Evolutionary conservation across 371 early-diverging fungal genomes (phyloP).

Genomic region (Enterospora canceri): DNA sequence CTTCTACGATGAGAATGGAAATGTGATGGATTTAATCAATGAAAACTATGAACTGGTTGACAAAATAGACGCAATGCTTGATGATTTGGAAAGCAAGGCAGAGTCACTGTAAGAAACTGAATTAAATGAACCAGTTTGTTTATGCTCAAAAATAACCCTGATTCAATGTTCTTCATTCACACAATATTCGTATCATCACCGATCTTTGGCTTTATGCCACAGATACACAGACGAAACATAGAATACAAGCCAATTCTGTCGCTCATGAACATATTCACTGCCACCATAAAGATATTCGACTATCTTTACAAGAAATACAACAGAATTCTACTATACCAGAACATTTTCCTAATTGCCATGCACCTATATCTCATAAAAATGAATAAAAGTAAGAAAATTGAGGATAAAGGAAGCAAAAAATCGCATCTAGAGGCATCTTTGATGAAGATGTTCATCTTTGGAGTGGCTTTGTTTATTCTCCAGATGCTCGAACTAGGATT

Average conservation of each 20-base stretch:
- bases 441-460: slow-evolving; percentile 6
- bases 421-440: background rate
- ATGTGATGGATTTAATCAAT: slow-evolving; percentile 47
- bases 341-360: slow-evolving; percentile 25
- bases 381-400: background rate
- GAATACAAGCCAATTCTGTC: slow-evolving; percentile 39
- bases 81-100: slow-evolving; percentile 19
- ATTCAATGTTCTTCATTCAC: background rate
- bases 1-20: slow-evolving; percentile 45
- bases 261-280: slow-evolving; percentile 31
- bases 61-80: slow-evolving; percentile 39
- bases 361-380: slow-evolving; percentile 40
- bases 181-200: slow-evolving; percentile 40
- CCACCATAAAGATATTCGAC: slow-evolving; percentile 44
- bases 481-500: background rate
- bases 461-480: background rate
- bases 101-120: background rate
- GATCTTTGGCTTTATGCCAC: slow-evolving; percentile 46
- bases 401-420: background rate
- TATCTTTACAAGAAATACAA: slow-evolving; percentile 3
- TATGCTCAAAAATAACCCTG: background rate
- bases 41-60: slow-evolving; percentile 43
- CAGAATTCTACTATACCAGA: slow-evolving; percentile 33
- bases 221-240: slow-evolving; percentile 32
- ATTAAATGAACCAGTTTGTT: background rate